Evolutionary conservation across 2,329 filamentous ascomycete genomes (phyloP).

Genomic region (Coleophoma cylindrospora): DNA sequence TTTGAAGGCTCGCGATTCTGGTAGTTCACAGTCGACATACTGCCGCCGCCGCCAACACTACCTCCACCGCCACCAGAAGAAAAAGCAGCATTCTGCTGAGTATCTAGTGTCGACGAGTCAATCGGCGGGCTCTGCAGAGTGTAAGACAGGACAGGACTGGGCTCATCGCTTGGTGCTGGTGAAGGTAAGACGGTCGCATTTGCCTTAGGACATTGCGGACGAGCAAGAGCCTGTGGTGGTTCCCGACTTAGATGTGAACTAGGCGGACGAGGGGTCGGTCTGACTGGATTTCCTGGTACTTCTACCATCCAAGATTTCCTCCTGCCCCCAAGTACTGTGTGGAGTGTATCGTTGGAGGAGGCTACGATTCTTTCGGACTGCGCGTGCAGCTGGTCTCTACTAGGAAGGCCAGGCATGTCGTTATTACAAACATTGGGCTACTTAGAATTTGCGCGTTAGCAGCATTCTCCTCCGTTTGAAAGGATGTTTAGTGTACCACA

Average conservation of each 20-base stretch:
- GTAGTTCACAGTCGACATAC: no score
- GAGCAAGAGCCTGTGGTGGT: no score
- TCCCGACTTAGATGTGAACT: background rate
- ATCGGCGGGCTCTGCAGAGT: slow-evolving; percentile 20
- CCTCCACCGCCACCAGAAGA: no score
- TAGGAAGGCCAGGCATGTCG: slow-evolving; percentile 25
- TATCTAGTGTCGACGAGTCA: background rate
- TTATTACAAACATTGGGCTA: background rate
- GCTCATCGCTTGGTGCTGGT: slow-evolving; percentile 58
- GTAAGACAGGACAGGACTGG: slow-evolving; percentile 38
- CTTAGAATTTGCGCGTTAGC: no score
- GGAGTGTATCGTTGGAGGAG: slow-evolving; percentile 27
- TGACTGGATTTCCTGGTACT: slow-evolving; percentile 14
- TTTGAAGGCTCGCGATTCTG: no score
- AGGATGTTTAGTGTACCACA: no score
- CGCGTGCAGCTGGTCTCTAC: slow-evolving; percentile 19
- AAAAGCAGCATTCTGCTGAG: background rate
- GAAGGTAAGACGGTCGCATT: slow-evolving; percentile 47
- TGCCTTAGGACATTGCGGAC: no score
- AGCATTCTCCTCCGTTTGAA: no score
- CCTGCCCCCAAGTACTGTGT: slow-evolving; percentile 26
- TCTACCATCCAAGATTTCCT: slow-evolving; percentile 29
- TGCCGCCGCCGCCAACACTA: no score
- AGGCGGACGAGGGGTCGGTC: slow-evolving; percentile 20
- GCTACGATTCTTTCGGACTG: slow-evolving; percentile 24